phyloP scores from a whole-genome alignment of 192 early-diverging fungal genomes.

The Coemansia furcata region DNA sequence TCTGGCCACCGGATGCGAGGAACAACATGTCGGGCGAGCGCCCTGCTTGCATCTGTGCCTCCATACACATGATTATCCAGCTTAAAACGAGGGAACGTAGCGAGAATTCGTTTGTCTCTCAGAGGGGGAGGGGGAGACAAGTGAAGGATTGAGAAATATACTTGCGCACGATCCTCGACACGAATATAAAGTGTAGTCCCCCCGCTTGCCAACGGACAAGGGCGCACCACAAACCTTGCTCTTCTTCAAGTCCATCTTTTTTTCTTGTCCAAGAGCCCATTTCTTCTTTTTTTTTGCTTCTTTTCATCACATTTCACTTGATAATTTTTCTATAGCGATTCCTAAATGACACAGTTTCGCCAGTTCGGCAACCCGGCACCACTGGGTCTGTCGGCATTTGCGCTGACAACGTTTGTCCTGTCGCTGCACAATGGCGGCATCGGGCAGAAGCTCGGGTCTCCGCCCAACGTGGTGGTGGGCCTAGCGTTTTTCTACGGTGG shows the following conservation, averaged over 20 bases:
- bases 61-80: not conserved
- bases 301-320: not conserved
- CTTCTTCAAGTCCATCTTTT: not conserved
- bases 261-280: not conserved
- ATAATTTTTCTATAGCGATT: not conserved
- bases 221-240: not conserved
- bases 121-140: not conserved
- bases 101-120: not conserved
- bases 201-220: not conserved
- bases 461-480: constrained; percentile 60
- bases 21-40: not conserved
- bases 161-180: not conserved
- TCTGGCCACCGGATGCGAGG: not conserved
- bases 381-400: constrained; percentile 56
- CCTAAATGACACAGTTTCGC: constrained; percentile 38
- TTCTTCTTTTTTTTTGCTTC: not conserved
- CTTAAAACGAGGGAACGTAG: not conserved
- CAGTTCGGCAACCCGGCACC: constrained; percentile 55
- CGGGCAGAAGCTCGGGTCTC: constrained; percentile 52
- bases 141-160: not conserved
- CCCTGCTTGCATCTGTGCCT: not conserved
- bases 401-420: constrained; percentile 62
- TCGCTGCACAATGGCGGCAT: constrained; percentile 70
- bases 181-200: not conserved
- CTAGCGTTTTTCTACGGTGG: constrained; percentile 77